Base-by-base conservation (phyloP, 1,284 basidiomycete species). In the Exobasidium cylindrosporum region DNA sequence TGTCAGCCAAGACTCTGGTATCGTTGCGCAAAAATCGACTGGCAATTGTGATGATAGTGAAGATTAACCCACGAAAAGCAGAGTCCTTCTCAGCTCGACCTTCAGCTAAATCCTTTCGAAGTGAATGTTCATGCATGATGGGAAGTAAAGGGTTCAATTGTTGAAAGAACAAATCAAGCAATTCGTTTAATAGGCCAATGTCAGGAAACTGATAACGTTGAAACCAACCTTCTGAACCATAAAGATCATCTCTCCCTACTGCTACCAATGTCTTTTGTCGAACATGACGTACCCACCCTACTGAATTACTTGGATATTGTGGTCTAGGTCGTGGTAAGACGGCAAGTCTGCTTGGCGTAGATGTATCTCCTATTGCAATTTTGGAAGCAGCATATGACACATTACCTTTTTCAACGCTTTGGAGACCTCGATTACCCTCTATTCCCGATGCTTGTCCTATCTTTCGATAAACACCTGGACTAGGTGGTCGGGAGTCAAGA, bases 41-140 rank as follows among this genome's bases (percentile, higher is more conserved):
- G 6, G 73, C 67, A 47, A 76, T 74, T 28, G 73, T 67, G 17
- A 76, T 66, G 30, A 76, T 60, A 44, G 68, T 72, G 45, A 76
- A 76, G 32, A 76, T 69, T 28, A 76, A 64, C 43, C 73, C 73
- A 40, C 73, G 67, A 32, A 76, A 76, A 7, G 72, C 72, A 4
- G 66, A 66, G 17, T 76, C 73, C 43, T 69, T 65, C 57, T 68
- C 65, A 17, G 70, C 72, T 3, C 73, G 57, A 14, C 69, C 70
- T 7, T 58, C 32, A 13, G 60, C 57, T 17, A 76, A 44, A 54
- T 76, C 73, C 13, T 67, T 58, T 35, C 70, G 65, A 17, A 76
- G 30, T 0, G 69, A 71, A 2, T 66, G 70, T 0, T 69, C 66
- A 52, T 76, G 73, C 17, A 76, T 52, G 53, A 76, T 69, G 47